These are phyloP conservation scores for Rhodomyrtus tomentosa DNA, from an alignment of 345 rosid genomes.

Conservation along the genomic window DNA sequence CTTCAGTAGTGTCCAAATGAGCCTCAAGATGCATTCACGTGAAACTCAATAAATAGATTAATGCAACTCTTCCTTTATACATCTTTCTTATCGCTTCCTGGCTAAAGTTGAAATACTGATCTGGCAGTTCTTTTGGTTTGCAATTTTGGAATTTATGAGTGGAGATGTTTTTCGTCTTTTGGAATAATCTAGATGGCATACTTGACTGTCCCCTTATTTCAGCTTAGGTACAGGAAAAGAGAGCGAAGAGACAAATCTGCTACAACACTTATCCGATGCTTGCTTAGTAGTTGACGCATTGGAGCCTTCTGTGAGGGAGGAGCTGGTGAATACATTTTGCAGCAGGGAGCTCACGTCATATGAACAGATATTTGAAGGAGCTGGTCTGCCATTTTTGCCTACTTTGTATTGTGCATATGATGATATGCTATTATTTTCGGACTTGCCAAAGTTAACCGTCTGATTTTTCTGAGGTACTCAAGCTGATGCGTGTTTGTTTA, in stretches of 20 bases:
- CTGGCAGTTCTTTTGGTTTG: neutral
- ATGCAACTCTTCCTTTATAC: neutral
- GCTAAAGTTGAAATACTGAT: neutral
- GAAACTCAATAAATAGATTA: neutral
- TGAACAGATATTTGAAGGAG: slow-evolving; percentile 99
- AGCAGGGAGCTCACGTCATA: slow-evolving; percentile 94
- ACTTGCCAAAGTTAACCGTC: neutral
- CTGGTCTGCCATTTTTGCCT: slow-evolving; percentile 46
- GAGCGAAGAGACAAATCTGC: slow-evolving; percentile 72
- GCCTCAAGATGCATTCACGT: neutral
- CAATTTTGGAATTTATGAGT: neutral
- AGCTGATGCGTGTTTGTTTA: neutral
- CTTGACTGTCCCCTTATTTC: slow-evolving; percentile 23
- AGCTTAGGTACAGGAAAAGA: slow-evolving; percentile 99
- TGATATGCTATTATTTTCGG: neutral
- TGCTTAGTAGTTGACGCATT: slow-evolving; percentile 95
- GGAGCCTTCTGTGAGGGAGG: slow-evolving; percentile 99
- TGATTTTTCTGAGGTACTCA: neutral
- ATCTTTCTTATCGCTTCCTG: neutral
- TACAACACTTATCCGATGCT: slow-evolving; percentile 89
- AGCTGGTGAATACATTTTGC: slow-evolving; percentile 96
- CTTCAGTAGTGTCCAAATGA: neutral
- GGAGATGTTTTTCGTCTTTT: neutral
- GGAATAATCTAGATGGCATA: neutral
- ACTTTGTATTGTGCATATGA: neutral